A percentile compares a stretch with the other conserved stretches of the same genome.
Conservation (phyloP, 805 yeast species). For the Myxozyma geophila region DNA sequence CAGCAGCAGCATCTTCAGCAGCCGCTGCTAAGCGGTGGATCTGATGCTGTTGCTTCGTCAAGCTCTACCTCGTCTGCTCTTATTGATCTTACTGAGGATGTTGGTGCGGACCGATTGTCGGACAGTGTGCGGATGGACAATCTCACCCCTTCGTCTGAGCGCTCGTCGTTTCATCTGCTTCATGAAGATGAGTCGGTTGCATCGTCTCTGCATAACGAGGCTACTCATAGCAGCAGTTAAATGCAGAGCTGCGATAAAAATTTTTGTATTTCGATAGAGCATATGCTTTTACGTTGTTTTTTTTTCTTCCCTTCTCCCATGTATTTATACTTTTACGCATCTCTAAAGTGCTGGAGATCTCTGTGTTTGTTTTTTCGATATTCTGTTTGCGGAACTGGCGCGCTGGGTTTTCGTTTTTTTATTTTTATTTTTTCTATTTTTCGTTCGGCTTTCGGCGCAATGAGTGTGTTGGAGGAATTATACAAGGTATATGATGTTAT, state of each 20-base stretch:
- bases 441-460: not conserved
- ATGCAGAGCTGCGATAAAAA: not conserved
- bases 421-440: not conserved
- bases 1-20: constrained; percentile 32
- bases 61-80: not conserved
- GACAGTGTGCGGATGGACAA: not conserved
- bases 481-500: too few relatives aligned
- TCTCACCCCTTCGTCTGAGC: not conserved
- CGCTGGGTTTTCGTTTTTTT: not conserved
- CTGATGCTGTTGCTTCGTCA: not conserved
- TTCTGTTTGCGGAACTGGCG: constrained; percentile 2
- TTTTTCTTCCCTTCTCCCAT: not conserved
- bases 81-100: constrained; percentile 3
- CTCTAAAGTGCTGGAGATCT: not conserved
- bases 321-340: constrained; percentile 2
- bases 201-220: not conserved
- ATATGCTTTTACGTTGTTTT: constrained; percentile 2
- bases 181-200: constrained; percentile 4
- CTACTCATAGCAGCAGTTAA: constrained; percentile 12
- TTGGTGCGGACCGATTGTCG: not conserved
- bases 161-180: not conserved
- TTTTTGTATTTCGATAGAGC: constrained; percentile 12
- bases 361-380: not conserved
- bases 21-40: constrained; percentile 8
- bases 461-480: not conserved